Base-by-base conservation (phyloP, 192 early-diverging fungal species). In the Coemansia asiatica region DNA sequence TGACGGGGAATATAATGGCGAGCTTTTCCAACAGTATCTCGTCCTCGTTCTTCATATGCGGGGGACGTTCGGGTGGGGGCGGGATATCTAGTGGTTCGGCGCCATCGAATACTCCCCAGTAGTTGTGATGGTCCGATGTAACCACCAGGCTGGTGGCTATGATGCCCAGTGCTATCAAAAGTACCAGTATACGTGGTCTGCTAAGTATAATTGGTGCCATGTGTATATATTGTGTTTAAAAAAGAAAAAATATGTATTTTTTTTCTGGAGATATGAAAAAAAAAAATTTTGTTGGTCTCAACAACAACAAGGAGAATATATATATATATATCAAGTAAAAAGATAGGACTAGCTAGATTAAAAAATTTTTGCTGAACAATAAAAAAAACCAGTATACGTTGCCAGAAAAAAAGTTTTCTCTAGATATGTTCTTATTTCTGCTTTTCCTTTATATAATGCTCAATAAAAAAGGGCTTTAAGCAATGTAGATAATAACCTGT, bases 1-100 rank as follows among this genome's bases (percentile, higher is more conserved):
- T 80, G 0, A 75, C 48, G 0, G 78, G 78, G 56, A 80, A 66
- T 19, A 80, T 68, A 12, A 80, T 68, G 5, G 72, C 78, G 33
- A 75, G 69, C 57, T 61, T 64, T 1, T 68, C 50, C 16, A 65
- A 23, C 31, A 80, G 9, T 2, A 26, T 2, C n/a, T 75, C 54
- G 7, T 75, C 63, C 25, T 36, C 48, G 51, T 1, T 54, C 25
- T 13, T 25, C 22, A 54, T 25, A 9, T 9, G 51, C 51, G 16
- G 2, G 26, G 51, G 51, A 7, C 25, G 26, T 27, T 54, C 25
- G n/a, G 51, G 51, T 25, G 10, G 10, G 1, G 51, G 25, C 10
- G 51, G 51, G 3, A n/a, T 4, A 1, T 54, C 51, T 6, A 33
- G 18, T 15, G 35, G 36, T 7, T 28, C 25, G 8, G 33, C 13